These are phyloP conservation scores for Cymbidium sinense DNA, from an alignment of 106 monocot species.

Conservation along the genomic window DNA sequence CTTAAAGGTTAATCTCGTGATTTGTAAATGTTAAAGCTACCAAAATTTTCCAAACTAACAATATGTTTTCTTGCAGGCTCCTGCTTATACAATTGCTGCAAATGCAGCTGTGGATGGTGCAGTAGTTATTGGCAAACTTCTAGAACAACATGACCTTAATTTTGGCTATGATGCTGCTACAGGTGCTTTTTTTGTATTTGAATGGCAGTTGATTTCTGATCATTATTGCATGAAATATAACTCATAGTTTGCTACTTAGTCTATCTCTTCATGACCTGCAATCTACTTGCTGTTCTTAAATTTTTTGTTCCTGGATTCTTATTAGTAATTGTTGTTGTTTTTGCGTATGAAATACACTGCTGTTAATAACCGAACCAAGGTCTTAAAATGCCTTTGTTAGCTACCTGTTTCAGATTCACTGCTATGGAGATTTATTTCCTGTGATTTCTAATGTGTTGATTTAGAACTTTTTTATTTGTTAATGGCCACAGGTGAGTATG, in stretches of 20 bases:
- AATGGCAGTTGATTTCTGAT: constrained; percentile 1
- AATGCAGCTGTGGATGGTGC: constrained; percentile 60
- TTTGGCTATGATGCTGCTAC: constrained; percentile 85
- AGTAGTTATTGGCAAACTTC: constrained; percentile 56
- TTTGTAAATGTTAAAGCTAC: not conserved
- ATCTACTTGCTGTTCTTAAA: no score
- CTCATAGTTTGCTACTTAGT: no score
- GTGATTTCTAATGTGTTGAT: not conserved
- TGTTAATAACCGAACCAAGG: no score
- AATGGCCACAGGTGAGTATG: constrained; percentile 38
- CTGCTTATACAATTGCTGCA: constrained; percentile 64
- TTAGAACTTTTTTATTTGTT: not conserved
- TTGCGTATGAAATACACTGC: no score
- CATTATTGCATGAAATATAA: no score
- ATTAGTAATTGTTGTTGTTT: no score
- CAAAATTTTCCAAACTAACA: not conserved
- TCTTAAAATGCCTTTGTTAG: no score
- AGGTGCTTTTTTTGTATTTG: constrained; percentile 33
- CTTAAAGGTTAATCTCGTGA: constrained; percentile 40
- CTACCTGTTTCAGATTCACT: no score
- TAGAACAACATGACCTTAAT: constrained; percentile 73
- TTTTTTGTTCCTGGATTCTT: no score
- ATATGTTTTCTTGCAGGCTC: constrained; percentile 41
- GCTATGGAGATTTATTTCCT: not conserved
- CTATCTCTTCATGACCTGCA: no score